Base-by-base conservation (phyloP, 2,329 filamentous ascomycete species). In the Aspergillus caelatus region DNA sequence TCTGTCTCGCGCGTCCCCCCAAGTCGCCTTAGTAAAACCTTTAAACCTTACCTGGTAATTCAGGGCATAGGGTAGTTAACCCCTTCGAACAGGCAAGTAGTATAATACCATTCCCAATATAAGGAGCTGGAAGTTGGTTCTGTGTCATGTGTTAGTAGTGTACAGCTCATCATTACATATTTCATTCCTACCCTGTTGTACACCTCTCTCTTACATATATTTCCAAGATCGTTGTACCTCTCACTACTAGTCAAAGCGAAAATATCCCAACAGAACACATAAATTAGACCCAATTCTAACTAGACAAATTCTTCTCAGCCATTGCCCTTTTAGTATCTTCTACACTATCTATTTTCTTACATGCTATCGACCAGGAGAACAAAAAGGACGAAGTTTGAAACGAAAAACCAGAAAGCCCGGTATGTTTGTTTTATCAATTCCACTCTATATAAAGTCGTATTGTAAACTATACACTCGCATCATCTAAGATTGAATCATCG, bases 401-500 rank as follows among this genome's bases (percentile, higher is more conserved):
- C 19, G 8, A n/a, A 41, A 41, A 41, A 9, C 39, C 7, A n/a
- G 19, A n/a, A 41, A 41, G 32, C 26, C 32, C 21, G 16, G 16
- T 45, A 46, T 23, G 21, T 45, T 21, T 45, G 21, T n/a, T 34
- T 19, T 19, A 10, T 9, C 43, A 46, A 34, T 34, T 48, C n/a
- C 39, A 58, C 21, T 50, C 26, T 32, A 52, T 52, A 9, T 41
- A n/a, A 21, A 52, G 23, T 4, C 21, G 19, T 23, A 5, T 5
- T n/a, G 30, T 39, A 11, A 9, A 23, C 11, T 55, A 41, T 9
- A 68, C 28, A 23, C 67, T 71, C 43, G 71, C 65, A 67, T 32
- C 57, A 30, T 46, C 39, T 67, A 75, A 62, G 72, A 72, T 60
- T 77, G 74, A 39, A 85, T 84, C 63, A 82, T 76, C 59, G 78